Evolutionary conservation across 2,329 filamentous ascomycete genomes (phyloP).

Genomic region (Beauveria bassiana): DNA sequence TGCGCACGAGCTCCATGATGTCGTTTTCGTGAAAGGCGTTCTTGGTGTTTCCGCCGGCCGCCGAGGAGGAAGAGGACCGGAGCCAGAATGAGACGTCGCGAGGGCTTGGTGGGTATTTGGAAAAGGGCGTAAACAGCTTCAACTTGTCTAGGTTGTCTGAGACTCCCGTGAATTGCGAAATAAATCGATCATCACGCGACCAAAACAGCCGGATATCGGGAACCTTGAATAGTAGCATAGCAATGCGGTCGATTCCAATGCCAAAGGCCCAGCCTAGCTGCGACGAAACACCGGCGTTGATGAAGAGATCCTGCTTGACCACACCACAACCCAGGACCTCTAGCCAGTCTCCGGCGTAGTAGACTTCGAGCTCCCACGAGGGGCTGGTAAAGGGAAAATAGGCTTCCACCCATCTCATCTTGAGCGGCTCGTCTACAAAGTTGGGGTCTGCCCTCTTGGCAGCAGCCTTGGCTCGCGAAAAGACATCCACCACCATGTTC

Average conservation of each 20-base stretch:
- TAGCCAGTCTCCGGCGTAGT: slow-evolving; percentile 91
- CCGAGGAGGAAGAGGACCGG: slow-evolving; percentile 26
- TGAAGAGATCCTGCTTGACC: slow-evolving; percentile 73
- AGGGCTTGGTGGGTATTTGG: slow-evolving; percentile 80
- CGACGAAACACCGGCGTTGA: slow-evolving; percentile 65
- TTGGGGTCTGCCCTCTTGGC: slow-evolving; percentile 43
- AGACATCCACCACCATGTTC: slow-evolving; percentile 82
- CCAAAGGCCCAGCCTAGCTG: slow-evolving; percentile 94
- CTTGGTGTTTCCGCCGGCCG: slow-evolving; percentile 40
- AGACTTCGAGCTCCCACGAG: slow-evolving; percentile 93
- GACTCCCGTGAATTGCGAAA: slow-evolving; percentile 70
- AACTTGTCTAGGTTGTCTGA: slow-evolving; percentile 41
- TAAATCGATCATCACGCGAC: slow-evolving; percentile 77
- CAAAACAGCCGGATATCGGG: slow-evolving; percentile 96
- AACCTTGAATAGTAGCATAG: slow-evolving; percentile 95
- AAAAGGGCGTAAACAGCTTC: slow-evolving; percentile 74
- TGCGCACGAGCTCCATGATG: slow-evolving; percentile 89
- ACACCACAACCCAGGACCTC: slow-evolving; percentile 93
- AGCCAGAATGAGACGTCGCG: slow-evolving; percentile 97
- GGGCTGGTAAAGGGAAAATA: slow-evolving; percentile 97
- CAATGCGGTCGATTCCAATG: slow-evolving; percentile 85
- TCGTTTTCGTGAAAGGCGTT: slow-evolving; percentile 82
- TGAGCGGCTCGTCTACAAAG: slow-evolving; percentile 61
- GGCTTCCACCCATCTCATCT: slow-evolving; percentile 89
- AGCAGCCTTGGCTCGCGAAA: slow-evolving; percentile 66